Conservation (phyloP, 2,329 filamentous ascomycete genomes). For the Monascus ruber region DNA sequence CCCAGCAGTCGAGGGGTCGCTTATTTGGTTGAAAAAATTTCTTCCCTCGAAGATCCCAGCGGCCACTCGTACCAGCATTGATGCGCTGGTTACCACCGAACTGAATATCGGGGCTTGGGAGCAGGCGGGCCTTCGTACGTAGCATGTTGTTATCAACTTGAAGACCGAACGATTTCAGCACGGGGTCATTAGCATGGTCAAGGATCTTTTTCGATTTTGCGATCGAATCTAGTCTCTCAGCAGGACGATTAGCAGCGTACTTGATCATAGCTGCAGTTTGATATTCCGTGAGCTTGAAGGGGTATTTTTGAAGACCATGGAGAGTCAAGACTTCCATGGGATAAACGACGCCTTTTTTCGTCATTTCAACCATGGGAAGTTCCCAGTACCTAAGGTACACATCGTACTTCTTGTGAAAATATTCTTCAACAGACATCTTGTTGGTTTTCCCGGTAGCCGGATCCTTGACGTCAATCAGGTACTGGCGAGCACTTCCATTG, state of each 20-base stretch:
- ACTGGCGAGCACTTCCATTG: conserved; percentile 29
- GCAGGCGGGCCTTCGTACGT: conserved; percentile 56
- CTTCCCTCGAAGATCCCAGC: conserved; percentile 79
- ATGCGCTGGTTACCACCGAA: conserved; percentile 47
- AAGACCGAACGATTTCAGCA: conserved; percentile 63
- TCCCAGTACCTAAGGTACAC: conserved; percentile 33
- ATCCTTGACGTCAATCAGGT: conserved; percentile 33
- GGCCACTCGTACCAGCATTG: conserved; percentile 56
- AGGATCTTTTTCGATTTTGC: conserved; percentile 55
- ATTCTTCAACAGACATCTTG: conserved; percentile 48
- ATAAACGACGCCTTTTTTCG: conserved; percentile 41
- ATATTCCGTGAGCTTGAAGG: conserved; percentile 45
- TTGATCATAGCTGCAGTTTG: conserved; percentile 85
- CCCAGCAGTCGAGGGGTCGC: conserved; percentile 59
- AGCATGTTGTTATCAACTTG: conserved; percentile 55
- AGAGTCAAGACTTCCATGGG: conserved; percentile 47
- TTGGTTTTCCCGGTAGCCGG: conserved; percentile 29
- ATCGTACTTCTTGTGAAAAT: conserved; percentile 44
- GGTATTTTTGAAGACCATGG: conserved; percentile 45
- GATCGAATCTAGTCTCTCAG: conserved; percentile 57
- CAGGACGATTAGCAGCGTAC: conserved; percentile 72
- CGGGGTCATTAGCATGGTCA: conserved; percentile 56
- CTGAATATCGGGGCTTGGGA: conserved; percentile 59
- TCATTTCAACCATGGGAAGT: conserved; percentile 49
- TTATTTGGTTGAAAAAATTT: conserved; percentile 60